These are phyloP conservation scores for Pilasporangium apinafurcum DNA, from an alignment of 352 stramenopile genomes.

Conservation along the genomic window DNA sequence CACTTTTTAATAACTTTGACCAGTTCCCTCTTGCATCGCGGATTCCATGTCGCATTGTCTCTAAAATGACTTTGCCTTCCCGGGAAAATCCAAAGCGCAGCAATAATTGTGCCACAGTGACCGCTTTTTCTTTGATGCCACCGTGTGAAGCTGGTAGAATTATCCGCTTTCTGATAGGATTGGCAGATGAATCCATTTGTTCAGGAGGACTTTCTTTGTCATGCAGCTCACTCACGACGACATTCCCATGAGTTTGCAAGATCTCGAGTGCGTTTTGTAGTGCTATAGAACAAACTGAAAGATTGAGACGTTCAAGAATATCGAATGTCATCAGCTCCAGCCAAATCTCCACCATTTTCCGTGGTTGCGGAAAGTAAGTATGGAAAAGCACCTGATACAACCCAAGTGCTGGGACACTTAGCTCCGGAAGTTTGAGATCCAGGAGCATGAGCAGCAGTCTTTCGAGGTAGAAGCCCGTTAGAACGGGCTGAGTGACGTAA, in stretches of 20 bases:
- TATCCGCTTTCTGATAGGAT: slow-evolving; percentile 1
- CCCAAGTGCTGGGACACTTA: slow-evolving; percentile 34
- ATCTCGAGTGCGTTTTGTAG: slow-evolving; percentile 51
- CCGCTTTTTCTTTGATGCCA: slow-evolving; percentile 23
- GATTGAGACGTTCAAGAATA: slow-evolving; percentile 37
- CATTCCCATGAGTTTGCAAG: slow-evolving; percentile 26
- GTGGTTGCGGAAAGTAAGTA: slow-evolving; percentile 19
- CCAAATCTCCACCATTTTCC: slow-evolving; percentile 36
- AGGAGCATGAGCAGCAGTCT: slow-evolving; percentile 31
- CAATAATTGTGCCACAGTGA: slow-evolving; percentile 19
- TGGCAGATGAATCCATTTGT: slow-evolving; percentile 2
- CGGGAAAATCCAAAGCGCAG: slow-evolving; percentile 46
- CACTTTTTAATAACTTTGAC: background rate
- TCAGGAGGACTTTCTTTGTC: background rate
- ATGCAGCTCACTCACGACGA: slow-evolving; percentile 42
- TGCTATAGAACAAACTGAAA: slow-evolving; percentile 25
- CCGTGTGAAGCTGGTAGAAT: background rate
- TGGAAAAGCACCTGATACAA: slow-evolving; percentile 51
- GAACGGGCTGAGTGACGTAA: slow-evolving; percentile 39
- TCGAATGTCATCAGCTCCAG: slow-evolving; percentile 45
- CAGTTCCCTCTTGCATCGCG: slow-evolving; percentile 3
- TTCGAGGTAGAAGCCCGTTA: slow-evolving; percentile 42
- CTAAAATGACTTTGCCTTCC: slow-evolving; percentile 48
- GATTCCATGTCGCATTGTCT: slow-evolving; percentile 19
- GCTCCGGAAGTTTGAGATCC: slow-evolving; percentile 16